Conservation (phyloP, 768 basidiomycete genomes). For the Lentinula detonsa region DNA sequence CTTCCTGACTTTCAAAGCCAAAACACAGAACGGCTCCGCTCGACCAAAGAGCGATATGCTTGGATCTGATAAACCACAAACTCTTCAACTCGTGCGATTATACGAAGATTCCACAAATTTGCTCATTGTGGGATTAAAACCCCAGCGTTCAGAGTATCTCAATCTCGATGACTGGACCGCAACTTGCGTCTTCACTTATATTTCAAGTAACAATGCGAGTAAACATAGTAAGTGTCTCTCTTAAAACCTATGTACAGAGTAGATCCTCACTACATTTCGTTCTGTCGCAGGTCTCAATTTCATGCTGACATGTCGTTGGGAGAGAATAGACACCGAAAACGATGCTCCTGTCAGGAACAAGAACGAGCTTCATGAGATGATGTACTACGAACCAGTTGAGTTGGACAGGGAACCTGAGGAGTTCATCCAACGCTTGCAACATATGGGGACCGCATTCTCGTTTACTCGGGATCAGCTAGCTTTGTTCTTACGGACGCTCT, state of each 20-base stretch:
- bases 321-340: slow-evolving; percentile 23
- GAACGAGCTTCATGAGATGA: slow-evolving; percentile 36
- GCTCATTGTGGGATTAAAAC: slow-evolving; percentile 57
- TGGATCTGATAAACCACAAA: slow-evolving; percentile 49
- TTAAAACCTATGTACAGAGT: background rate
- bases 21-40: slow-evolving; percentile 27
- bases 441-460: slow-evolving; percentile 58
- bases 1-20: slow-evolving; percentile 33
- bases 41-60: slow-evolving; percentile 25
- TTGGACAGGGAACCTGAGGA: slow-evolving; percentile 56
- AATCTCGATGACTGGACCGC: slow-evolving; percentile 56
- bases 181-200: slow-evolving; percentile 63
- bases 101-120: slow-evolving; percentile 88
- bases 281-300: slow-evolving; percentile 51
- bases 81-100: slow-evolving; percentile 55
- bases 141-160: slow-evolving; percentile 24
- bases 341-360: slow-evolving; percentile 23
- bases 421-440: slow-evolving; percentile 54
- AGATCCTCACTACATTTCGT: slow-evolving; percentile 6
- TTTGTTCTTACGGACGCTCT: slow-evolving; percentile 59
- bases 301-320: slow-evolving; percentile 43
- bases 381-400: slow-evolving; percentile 58
- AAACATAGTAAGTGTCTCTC: slow-evolving; percentile 26
- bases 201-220: slow-evolving; percentile 23
- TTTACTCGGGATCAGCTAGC: slow-evolving; percentile 64